phyloP scores from a whole-genome alignment of 495 filamentous ascomycete species.

The Neurospora africana region DNA sequence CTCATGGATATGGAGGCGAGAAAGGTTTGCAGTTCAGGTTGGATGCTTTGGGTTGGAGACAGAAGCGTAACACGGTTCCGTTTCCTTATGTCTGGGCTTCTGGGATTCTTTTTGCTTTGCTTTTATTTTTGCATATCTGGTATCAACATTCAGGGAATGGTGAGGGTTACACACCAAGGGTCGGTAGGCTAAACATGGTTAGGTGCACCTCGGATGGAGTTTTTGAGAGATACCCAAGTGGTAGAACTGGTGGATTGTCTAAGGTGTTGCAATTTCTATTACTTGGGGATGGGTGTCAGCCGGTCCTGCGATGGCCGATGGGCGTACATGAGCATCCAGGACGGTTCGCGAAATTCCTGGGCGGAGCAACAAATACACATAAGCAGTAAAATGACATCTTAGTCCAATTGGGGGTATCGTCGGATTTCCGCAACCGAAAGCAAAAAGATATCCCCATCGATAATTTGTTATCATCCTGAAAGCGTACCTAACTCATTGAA shows the following conservation, averaged over 20 bases:
- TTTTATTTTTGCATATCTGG: not conserved
- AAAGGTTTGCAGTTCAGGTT: not conserved
- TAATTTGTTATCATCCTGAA: not conserved
- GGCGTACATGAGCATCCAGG: not conserved
- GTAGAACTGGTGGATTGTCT: not conserved
- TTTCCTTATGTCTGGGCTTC: not conserved
- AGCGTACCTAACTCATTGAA: not conserved
- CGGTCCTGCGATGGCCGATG: not conserved
- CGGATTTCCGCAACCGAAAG: not conserved
- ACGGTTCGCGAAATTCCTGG: not conserved
- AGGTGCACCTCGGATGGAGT: not conserved
- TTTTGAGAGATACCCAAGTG: not conserved
- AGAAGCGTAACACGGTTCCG: not conserved
- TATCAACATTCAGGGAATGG: not conserved
- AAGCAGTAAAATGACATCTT: not conserved
- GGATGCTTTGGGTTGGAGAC: not conserved
- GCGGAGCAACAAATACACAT: not conserved
- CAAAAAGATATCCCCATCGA: not conserved
- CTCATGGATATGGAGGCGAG: not conserved
- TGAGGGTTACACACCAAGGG: not conserved
- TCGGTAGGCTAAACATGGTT: not conserved
- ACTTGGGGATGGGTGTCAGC: not conserved
- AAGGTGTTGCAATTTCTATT: not conserved
- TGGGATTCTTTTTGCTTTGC: not conserved
- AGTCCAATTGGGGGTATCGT: not conserved